Evolutionary conservation across 495 filamentous ascomycete species (phyloP).

Genomic region (Aspergillus ostianus): DNA sequence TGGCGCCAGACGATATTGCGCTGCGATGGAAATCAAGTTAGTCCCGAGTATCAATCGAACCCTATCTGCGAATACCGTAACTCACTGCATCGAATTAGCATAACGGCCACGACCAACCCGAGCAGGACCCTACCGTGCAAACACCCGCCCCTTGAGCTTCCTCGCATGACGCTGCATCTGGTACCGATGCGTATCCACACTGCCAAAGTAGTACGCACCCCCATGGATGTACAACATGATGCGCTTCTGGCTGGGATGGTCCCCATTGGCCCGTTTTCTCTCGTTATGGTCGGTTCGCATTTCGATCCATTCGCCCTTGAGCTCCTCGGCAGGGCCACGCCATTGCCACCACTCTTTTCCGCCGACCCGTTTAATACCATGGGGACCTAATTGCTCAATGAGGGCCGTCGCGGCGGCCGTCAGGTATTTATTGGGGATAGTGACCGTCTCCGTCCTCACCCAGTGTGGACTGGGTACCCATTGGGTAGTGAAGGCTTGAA

Average conservation of each 20-base stretch:
- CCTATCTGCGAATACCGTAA: constrained; percentile 1
- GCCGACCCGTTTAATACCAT: constrained; percentile 71
- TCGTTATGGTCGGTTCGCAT: constrained; percentile 80
- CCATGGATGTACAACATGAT: constrained; percentile 95
- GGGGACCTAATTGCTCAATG: constrained; percentile 67
- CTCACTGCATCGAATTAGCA: constrained; percentile 39
- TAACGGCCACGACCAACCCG: background rate
- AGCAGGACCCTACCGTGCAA: constrained; percentile 58
- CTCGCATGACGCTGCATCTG: constrained; percentile 94
- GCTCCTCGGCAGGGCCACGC: constrained; percentile 59
- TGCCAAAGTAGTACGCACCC: constrained; percentile 82
- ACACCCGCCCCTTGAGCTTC: constrained; percentile 83
- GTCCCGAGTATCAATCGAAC: background rate
- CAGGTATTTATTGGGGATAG: constrained; percentile 62
- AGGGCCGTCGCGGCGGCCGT: constrained; percentile 60
- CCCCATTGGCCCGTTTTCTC: constrained; percentile 50
- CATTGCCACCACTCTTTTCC: constrained; percentile 94
- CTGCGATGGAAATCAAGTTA: constrained; percentile 26
- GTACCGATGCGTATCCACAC: constrained; percentile 91
- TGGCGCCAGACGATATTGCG: constrained; percentile 82
- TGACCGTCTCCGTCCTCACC: constrained; percentile 75
- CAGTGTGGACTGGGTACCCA: constrained; percentile 87
- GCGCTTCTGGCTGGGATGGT: constrained; percentile 52
- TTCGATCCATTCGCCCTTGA: constrained; percentile 92
- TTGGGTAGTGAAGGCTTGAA: constrained; percentile 86